A percentile compares a stretch with the other conserved stretches of the same genome.
Conservation (phyloP, 257 asterid species). For the Voacanga thouarsii region DNA sequence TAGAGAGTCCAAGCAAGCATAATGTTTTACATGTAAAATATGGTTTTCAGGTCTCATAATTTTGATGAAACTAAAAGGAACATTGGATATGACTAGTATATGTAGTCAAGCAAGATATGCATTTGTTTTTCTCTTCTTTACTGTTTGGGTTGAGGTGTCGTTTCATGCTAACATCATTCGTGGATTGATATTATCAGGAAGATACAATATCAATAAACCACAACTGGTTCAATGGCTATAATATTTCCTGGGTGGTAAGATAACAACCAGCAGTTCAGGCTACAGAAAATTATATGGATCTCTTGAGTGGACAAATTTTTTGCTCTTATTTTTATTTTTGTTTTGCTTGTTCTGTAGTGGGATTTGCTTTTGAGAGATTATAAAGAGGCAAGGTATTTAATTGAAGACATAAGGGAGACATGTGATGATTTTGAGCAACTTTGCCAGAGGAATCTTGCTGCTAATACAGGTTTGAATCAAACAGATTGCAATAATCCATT, state of each 20-base stretch:
- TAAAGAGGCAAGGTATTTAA: constrained; percentile 68
- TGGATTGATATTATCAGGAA: constrained; percentile 53
- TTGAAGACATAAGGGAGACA: constrained; percentile 83
- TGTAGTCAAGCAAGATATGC: not conserved
- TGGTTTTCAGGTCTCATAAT: not conserved
- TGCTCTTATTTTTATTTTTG: not conserved
- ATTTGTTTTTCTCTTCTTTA: not conserved
- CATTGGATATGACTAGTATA: not conserved
- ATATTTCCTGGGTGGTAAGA: constrained; percentile 83
- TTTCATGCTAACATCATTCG: constrained; percentile 15
- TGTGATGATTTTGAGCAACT: constrained; percentile 92
- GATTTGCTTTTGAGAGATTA: constrained; percentile 88
- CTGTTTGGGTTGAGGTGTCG: not conserved
- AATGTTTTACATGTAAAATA: not conserved
- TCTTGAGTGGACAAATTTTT: not conserved
- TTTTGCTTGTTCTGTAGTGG: constrained; percentile 52
- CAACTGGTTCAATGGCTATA: constrained; percentile 91
- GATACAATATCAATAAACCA: constrained; percentile 93
- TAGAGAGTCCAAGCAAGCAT: not conserved
- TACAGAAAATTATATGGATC: not conserved
- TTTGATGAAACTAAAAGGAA: not conserved
- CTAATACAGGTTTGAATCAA: constrained; percentile 74
- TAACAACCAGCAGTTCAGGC: not conserved
- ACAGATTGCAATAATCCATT: not conserved
- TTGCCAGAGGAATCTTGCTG: constrained; percentile 92